Base-by-base conservation (phyloP, 2,329 filamentous ascomycete genomes). In the Hypoxylon sp. region DNA sequence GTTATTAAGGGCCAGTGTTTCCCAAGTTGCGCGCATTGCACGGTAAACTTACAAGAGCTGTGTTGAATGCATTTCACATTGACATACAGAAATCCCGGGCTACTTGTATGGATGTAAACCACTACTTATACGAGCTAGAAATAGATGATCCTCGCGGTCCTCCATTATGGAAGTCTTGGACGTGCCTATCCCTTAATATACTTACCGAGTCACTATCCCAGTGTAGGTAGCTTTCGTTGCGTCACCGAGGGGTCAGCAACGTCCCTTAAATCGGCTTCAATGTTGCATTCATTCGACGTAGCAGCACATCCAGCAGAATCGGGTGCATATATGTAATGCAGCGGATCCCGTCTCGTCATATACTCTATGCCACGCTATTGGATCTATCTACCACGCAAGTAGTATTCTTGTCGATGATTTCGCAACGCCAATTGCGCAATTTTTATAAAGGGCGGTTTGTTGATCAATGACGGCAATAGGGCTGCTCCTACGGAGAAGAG, bases 401-500 rank as follows among this genome's bases (percentile, higher is more conserved):
- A 27, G 66, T 55, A 68, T 61, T 57, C 42, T 46, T 50, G 22
- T 60, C 58, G 54, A 69, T 51, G 31, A 20, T 64, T 61, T 66
- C 57, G 51, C 60, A 60, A 67, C 49, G 30, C 60, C 56, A 64
- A 64, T 71, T 71, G 66, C 66, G 69, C 63, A 71, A 65, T 44
- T 70, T 69, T 55, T 42, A 33, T 61, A 48, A 57, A 61, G 25
- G 58, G 37, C 22, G 48, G 49, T 20, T 55, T 50, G 64, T 20
- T 66, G 64, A 66, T 68, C 62, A 66, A 71, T 71, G 65, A 71
- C 67, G 66, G 8, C 66, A 67, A 49, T 42, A 58, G 44, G 42
- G 48, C 49, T 55, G 48, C 49, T 55, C 57, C 67, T 55, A 61
- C 59, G 62, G 53, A 53, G 35, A 51, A 64, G 60, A 60, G 22